Base-by-base conservation (phyloP, 805 yeast species). In the Candida maris region DNA sequence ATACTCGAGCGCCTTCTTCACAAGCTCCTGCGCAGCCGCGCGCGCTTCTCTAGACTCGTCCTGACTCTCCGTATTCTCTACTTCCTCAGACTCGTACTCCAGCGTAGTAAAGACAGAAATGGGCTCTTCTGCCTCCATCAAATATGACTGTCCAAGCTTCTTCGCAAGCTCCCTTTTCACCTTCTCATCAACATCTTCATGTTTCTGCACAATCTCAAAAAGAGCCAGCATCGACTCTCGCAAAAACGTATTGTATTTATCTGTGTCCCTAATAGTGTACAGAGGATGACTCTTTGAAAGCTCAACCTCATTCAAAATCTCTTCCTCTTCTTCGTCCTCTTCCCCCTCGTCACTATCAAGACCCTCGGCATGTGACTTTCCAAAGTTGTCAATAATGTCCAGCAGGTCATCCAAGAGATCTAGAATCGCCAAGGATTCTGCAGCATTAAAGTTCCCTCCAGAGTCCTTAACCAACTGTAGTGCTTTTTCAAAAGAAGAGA, bases 301-400 rank as follows among this genome's bases (percentile, higher is more conserved):
- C 25, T 61, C 58, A 13, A 65, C 52, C 12, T 57, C 64, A n/a
- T 58, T 67, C 17, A 65, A 63, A 4, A 49, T 34, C 13, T 46
- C 46, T 9, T 42, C 49, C 12, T 41, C 46, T 6, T 54, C 59
- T 6, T 54, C 58, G 5, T 56, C 63, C 1, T 61, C 66, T 35
- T 51, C 70, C 35, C 75, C 82, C 24, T 62, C 66, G 35, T 75
- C 81, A 53, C 78, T 72, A 39, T 76, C 85, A 20, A 78, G 62
- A 9, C 79, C 81, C 47, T 78, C 85, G 20, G 68, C 73, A 18
- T 71, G 66, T 32, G 73, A 71, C 28, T 68, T 65, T 19, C 87
- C 89, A 43, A 83, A 82, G 51, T 77, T 75, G 44, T 75, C 77
- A 21, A 80, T 67, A 41, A 83, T 74, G 38, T 82, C 89, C 21